These are phyloP conservation scores for Stagonosporopsis tanaceti DNA, from an alignment of 2,329 filamentous ascomycete species.

Conservation along the genomic window DNA sequence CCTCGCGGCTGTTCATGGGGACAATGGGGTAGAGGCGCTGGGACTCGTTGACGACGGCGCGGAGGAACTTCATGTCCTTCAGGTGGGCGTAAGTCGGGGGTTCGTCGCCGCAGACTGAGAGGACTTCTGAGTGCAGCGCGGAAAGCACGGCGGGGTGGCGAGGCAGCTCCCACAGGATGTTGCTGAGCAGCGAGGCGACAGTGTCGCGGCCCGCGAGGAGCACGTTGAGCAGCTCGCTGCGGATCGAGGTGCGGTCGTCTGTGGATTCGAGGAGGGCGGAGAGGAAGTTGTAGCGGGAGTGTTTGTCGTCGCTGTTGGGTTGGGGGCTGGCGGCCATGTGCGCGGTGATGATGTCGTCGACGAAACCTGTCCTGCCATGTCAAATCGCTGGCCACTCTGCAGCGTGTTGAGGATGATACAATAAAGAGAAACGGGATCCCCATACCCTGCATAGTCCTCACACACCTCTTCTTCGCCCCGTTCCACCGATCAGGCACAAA, in stretches of 20 bases:
- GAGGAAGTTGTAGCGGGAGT: conserved; percentile 34
- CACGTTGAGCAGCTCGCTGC: conserved; percentile 44
- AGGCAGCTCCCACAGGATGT: conserved; percentile 48
- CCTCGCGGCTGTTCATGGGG: conserved; percentile 40
- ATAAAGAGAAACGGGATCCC: background rate
- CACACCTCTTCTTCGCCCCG: conserved; percentile 20
- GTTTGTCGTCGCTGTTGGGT: background rate
- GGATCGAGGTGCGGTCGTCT: conserved; percentile 27
- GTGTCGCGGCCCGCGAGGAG: conserved; percentile 48
- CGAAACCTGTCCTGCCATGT: conserved; percentile 10
- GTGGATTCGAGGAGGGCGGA: conserved; percentile 32
- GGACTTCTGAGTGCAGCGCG: conserved; percentile 46
- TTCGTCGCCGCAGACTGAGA: conserved; percentile 55
- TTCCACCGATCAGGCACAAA: conserved; percentile 27
- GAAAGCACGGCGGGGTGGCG: conserved; percentile 45
- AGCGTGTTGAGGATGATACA: no score
- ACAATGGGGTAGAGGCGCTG: conserved; percentile 44
- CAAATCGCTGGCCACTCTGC: background rate
- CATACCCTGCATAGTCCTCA: conserved; percentile 29
- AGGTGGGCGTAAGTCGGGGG: conserved; percentile 37
- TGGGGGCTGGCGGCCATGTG: background rate
- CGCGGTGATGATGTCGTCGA: conserved; percentile 9
- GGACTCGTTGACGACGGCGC: conserved; percentile 41
- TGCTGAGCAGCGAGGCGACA: conserved; percentile 39
- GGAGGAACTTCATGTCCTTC: conserved; percentile 42